phyloP scores from a whole-genome alignment of 495 filamentous ascomycete genomes.

The Sabuloglossum arenarium region DNA sequence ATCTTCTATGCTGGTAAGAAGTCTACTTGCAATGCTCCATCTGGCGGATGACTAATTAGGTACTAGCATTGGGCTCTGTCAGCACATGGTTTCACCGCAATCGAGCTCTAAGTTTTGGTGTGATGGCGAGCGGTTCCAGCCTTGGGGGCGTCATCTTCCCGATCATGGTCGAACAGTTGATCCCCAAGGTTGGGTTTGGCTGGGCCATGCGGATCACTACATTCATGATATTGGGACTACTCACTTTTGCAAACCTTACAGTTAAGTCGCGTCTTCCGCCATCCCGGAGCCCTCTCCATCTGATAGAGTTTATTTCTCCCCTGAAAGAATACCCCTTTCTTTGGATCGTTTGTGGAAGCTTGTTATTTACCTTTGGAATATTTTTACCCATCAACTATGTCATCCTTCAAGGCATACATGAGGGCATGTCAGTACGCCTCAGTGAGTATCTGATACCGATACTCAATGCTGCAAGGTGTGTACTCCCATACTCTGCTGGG shows the following conservation, averaged over 20 bases:
- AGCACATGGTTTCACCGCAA: constrained; percentile 47
- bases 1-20: constrained; percentile 35
- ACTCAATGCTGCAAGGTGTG: constrained; percentile 23
- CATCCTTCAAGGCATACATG: constrained; percentile 16
- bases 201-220: constrained; percentile 55
- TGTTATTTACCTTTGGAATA: constrained; percentile 35
- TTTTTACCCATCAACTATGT: constrained; percentile 27
- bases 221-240: constrained; percentile 45
- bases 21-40: not conserved
- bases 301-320: constrained; percentile 35
- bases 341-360: constrained; percentile 27
- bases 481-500: no score
- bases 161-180: constrained; percentile 47
- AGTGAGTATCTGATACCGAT: constrained; percentile 25
- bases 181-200: constrained; percentile 40
- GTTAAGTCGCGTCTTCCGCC: constrained; percentile 44
- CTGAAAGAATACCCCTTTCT: constrained; percentile 36
- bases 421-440: constrained; percentile 19
- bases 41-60: not conserved
- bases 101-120: constrained; percentile 45
- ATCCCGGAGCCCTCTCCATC: constrained; percentile 26
- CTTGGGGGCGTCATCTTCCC: constrained; percentile 47
- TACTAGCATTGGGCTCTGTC: constrained; percentile 27
- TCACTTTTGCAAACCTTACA: constrained; percentile 39
- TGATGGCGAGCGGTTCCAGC: constrained; percentile 44